Evolutionary conservation across 2,329 filamentous ascomycete genomes (phyloP).

Genomic region (Elsinoe batatas): DNA sequence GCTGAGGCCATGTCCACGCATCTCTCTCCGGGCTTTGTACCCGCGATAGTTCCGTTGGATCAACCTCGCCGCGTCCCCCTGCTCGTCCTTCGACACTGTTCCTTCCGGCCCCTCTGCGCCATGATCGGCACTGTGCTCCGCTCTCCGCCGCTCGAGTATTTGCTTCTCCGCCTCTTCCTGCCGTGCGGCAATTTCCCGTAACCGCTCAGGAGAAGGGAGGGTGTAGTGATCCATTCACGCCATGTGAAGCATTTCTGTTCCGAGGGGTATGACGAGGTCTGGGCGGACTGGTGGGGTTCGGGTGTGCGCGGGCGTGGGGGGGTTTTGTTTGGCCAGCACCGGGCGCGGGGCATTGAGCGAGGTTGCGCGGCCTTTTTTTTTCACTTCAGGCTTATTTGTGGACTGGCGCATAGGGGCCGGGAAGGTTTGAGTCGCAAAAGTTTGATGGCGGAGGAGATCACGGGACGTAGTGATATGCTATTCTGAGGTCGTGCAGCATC

Average conservation of each 20-base stretch:
- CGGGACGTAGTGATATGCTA: too few relatives aligned
- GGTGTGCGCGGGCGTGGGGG: background rate
- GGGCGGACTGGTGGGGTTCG: background rate
- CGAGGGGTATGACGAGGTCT: background rate
- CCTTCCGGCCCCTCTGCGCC: conserved; percentile 12
- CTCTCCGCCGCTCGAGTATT: conserved; percentile 18
- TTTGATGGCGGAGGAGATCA: too few relatives aligned
- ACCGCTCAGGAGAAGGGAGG: conserved; percentile 25
- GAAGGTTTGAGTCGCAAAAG: too few relatives aligned
- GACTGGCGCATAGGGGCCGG: too few relatives aligned
- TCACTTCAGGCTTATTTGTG: too few relatives aligned
- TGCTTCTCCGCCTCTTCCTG: conserved; percentile 24
- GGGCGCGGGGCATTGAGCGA: background rate
- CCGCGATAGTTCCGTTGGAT: conserved; percentile 60
- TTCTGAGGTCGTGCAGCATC: too few relatives aligned
- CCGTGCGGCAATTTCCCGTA: conserved; percentile 26
- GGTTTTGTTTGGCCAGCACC: background rate
- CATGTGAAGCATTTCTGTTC: background rate
- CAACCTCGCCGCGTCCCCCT: conserved; percentile 22
- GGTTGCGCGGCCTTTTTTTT: background rate
- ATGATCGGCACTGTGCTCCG: conserved; percentile 12
- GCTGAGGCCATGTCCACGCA: conserved; percentile 58
- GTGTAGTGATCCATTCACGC: background rate
- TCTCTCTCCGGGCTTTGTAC: conserved; percentile 60
- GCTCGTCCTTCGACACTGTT: conserved; percentile 13